Evolutionary conservation across 176 grass and related monocot species (phyloP), one percentile per base, ranked within the genome.

Genomic region (Pontederia paniculata): DNA sequence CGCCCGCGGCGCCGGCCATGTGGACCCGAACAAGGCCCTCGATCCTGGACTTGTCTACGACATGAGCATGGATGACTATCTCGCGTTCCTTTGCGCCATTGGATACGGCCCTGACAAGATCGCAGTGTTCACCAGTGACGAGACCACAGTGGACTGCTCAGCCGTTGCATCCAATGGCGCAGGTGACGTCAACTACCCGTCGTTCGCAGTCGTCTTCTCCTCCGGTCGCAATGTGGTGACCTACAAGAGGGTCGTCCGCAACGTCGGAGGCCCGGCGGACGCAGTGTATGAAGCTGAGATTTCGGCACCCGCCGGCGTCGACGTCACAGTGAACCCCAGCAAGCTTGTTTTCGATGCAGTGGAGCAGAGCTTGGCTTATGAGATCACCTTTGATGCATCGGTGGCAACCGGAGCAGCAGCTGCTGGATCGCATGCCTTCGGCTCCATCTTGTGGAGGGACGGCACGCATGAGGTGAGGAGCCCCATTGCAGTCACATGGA

Each of bases 101-200:
- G 82, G 82, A 23, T 91, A 97, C 58, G 1, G 49, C 2, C 60
- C 83, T 0, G 48, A 57, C 37, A 45, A 79, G 51, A 91, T 97
- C 52, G 70, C 86, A 10, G 4, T 88, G 55, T 97, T 97, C 78
- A 88, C 80, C 17, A 73, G 14, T 37, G 67, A 90, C 19, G 47
- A 23, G 15, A 71, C 57, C 1, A 64, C 43, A 4, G 73, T 83
- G 14, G 43, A 97, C 62, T 97, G 93, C 64, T 88, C 86, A 6
- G 67, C 17, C 18, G 17, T 70, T 13, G 13, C 76, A 72, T 63
- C 76, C 28, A 44, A 68, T 1, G 55, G 64, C 42, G 21, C 77
- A 23, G 93, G 93, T 15, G 86, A 97, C 70, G 81, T 90, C 69
- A 97, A 97, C 50, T 97, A 97, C 77, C 86, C 93, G 1, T 74